phyloP scores from a whole-genome alignment of 768 basidiomycete species.

The Amanita muscaria region DNA sequence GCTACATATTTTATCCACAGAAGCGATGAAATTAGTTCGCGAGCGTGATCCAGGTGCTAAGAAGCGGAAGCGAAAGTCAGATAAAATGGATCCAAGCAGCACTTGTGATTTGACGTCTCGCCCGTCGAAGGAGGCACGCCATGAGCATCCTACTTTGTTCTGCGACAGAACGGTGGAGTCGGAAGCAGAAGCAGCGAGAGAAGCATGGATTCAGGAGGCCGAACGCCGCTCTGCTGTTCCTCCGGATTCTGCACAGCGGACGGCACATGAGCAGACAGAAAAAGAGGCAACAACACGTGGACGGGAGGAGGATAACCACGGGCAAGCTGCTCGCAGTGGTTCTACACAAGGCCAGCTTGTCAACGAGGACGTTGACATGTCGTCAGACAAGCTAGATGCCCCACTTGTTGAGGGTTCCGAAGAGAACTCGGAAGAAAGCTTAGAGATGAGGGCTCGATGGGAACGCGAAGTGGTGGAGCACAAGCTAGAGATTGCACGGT shows the following conservation, averaged over 20 bases:
- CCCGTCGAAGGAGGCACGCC: background rate
- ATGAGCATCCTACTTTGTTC: background rate
- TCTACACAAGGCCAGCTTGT: too few species aligned
- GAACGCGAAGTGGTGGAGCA: conserved; percentile 2
- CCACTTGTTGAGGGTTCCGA: too few species aligned
- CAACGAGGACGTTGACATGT: too few species aligned
- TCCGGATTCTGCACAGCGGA: background rate
- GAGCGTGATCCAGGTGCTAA: background rate
- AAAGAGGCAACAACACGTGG: background rate
- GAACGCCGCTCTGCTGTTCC: conserved; percentile 6
- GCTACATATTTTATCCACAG: background rate
- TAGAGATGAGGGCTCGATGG: background rate
- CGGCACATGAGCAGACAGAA: background rate
- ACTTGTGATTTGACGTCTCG: background rate
- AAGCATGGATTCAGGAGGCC: conserved; percentile 5
- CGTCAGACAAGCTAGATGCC: too few species aligned
- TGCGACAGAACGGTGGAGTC: background rate
- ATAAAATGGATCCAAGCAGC: background rate
- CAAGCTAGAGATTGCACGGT: conserved; percentile 2
- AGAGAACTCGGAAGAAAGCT: too few species aligned
- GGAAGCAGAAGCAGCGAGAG: conserved; percentile 6
- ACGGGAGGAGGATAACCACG: background rate
- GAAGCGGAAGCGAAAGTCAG: conserved; percentile 2
- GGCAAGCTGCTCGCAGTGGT: background rate
- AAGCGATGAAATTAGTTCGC: background rate